These are phyloP conservation scores for Kickxella alabastrina DNA, from an alignment of 192 early-diverging fungal genomes.

Conservation along the genomic window DNA sequence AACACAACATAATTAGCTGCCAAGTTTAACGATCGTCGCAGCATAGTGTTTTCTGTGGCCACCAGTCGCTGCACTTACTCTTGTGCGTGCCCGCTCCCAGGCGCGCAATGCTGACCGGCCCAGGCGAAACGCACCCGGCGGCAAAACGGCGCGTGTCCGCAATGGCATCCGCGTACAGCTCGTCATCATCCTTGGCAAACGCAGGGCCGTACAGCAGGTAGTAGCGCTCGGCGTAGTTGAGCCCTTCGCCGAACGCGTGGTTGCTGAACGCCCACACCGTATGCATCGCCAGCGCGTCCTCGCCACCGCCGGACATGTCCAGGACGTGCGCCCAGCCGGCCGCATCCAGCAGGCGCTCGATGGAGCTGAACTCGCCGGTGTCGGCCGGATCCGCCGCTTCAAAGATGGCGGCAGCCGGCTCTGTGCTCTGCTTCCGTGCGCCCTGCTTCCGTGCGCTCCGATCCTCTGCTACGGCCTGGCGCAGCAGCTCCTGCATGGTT, in stretches of 20 bases:
- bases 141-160: conserved; percentile 29
- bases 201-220: conserved; percentile 37
- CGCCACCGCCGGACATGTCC: not conserved
- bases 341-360: conserved; percentile 27
- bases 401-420: too few species aligned
- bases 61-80: conserved; percentile 15
- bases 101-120: conserved; percentile 31
- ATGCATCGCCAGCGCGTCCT: conserved; percentile 15
- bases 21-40: too few species aligned
- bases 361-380: conserved; percentile 14
- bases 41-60: too few species aligned
- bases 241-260: conserved; percentile 22
- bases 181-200: conserved; percentile 38
- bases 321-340: conserved; percentile 39
- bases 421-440: too few species aligned
- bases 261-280: conserved; percentile 49
- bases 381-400: not conserved
- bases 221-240: conserved; percentile 34
- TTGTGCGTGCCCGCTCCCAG: conserved; percentile 35
- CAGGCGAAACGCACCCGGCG: conserved; percentile 18
- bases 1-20: not conserved
- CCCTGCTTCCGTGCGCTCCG: too few species aligned
- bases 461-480: too few species aligned
- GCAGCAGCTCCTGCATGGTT: conserved; percentile 29
- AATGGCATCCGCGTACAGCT: conserved; percentile 12